Evolutionary conservation across 495 filamentous ascomycete genomes (phyloP).

Genomic region (Pyrenopolyporus hunteri): DNA sequence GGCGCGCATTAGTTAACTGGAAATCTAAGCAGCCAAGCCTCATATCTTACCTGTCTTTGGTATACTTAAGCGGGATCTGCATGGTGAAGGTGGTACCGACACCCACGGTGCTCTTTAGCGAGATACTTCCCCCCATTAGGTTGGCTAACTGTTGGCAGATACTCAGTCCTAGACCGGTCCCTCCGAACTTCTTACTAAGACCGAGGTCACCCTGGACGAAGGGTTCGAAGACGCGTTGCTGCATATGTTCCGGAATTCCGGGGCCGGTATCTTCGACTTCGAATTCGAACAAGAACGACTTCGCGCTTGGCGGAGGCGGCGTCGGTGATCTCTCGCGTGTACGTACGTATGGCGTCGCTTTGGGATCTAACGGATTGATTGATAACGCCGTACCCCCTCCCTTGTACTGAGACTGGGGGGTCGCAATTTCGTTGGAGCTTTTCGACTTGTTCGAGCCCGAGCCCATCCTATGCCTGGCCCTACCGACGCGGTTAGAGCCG

Average conservation of each 20-base stretch:
- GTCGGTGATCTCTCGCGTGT: conserved; percentile 63
- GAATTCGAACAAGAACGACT: conserved; percentile 75
- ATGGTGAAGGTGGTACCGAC: conserved; percentile 83
- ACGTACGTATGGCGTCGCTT: conserved; percentile 53
- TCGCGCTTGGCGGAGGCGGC: conserved; percentile 64
- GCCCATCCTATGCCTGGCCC: conserved; percentile 51
- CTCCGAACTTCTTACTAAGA: conserved; percentile 87
- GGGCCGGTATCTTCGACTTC: conserved; percentile 90
- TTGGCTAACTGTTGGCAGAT: conserved; percentile 86
- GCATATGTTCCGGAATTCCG: conserved; percentile 80
- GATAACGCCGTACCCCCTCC: conserved; percentile 54
- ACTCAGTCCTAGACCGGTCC: conserved; percentile 87
- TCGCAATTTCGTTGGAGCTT: conserved; percentile 47
- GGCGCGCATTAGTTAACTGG: conserved; percentile 43
- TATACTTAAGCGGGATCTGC: conserved; percentile 79
- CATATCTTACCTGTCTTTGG: conserved; percentile 61
- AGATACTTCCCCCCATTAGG: conserved; percentile 80
- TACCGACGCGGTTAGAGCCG: conserved; percentile 47
- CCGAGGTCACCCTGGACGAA: conserved; percentile 92
- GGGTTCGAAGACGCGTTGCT: conserved; percentile 86
- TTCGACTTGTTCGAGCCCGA: conserved; percentile 57
- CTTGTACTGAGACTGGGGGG: conserved; percentile 37
- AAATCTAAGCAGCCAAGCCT: background rate
- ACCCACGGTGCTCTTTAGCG: conserved; percentile 73
- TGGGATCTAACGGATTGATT: conserved; percentile 65